Conservation (phyloP, 2,329 filamentous ascomycete species). For the Westerdykella sp. region DNA sequence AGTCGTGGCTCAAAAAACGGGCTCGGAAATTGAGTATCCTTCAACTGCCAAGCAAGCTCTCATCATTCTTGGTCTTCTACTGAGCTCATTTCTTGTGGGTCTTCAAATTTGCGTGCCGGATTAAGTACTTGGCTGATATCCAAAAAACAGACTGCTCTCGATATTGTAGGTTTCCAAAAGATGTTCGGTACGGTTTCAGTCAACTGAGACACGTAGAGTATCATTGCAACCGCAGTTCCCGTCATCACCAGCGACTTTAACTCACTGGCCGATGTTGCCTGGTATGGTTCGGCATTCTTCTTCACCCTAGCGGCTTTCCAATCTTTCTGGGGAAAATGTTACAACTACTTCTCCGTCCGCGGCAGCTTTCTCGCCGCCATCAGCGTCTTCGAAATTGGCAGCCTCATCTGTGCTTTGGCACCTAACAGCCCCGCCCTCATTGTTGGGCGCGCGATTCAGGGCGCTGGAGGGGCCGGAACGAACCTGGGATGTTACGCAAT, state of each 20-base stretch:
- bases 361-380: slow-evolving; percentile 27
- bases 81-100: no score
- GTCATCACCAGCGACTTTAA: slow-evolving; percentile 38
- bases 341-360: no score
- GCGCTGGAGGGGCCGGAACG: slow-evolving; percentile 7
- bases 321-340: slow-evolving; percentile 32
- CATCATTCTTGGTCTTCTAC: no score
- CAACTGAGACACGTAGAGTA: slow-evolving; percentile 6
- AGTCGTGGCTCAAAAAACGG: no score
- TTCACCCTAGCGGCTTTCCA: slow-evolving; percentile 20
- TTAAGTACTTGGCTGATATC: no score
- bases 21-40: no score
- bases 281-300: slow-evolving; percentile 31
- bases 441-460: slow-evolving; percentile 7
- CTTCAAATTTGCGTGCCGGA: no score
- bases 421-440: slow-evolving; percentile 6
- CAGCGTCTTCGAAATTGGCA: slow-evolving; percentile 37
- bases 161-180: no score
- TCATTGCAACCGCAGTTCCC: slow-evolving; percentile 37
- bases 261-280: slow-evolving; percentile 32
- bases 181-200: no score
- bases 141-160: no score
- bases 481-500: slow-evolving; percentile 11
- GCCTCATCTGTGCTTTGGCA: slow-evolving; percentile 44
- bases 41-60: no score